These are phyloP conservation scores for Neurospora terricola DNA, from an alignment of 495 filamentous ascomycete species.

Conservation along the genomic window DNA sequence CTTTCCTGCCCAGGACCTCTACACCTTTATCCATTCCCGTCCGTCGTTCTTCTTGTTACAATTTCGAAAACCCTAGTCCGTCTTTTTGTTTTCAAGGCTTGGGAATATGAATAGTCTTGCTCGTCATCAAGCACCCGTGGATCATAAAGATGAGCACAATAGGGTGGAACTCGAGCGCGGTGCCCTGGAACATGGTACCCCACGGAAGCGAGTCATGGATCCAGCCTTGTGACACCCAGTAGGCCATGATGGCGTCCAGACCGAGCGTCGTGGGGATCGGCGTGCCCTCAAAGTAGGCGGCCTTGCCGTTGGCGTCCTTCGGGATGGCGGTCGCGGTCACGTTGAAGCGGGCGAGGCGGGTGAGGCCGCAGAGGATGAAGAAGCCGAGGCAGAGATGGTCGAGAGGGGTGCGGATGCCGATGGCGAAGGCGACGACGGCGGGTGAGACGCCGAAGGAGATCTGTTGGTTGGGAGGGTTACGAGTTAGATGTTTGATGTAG, in stretches of 20 bases:
- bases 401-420: conserved; percentile 76
- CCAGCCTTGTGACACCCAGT: conserved; percentile 76
- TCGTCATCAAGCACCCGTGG: conserved; percentile 87
- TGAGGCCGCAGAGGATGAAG: conserved; percentile 92
- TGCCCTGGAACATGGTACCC: conserved; percentile 55
- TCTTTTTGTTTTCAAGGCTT: conserved; percentile 51
- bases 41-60: neutral
- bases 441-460: conserved; percentile 94
- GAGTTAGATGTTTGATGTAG: neutral
- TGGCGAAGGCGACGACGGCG: conserved; percentile 74
- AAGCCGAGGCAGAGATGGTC: conserved; percentile 79
- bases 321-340: conserved; percentile 81
- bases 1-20: neutral
- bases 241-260: conserved; percentile 77
- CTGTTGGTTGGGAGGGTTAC: conserved; percentile 31
- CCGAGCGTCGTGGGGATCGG: conserved; percentile 84
- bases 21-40: neutral
- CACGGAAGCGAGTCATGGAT: conserved; percentile 64
- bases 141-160: conserved; percentile 68
- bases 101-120: conserved; percentile 90
- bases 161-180: conserved; percentile 77
- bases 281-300: conserved; percentile 90
- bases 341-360: conserved; percentile 92
- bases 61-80: neutral
- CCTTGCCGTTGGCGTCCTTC: conserved; percentile 86